Base-by-base conservation (phyloP, 2,329 filamentous ascomycete genomes). In the Fusarium subtropicale region DNA sequence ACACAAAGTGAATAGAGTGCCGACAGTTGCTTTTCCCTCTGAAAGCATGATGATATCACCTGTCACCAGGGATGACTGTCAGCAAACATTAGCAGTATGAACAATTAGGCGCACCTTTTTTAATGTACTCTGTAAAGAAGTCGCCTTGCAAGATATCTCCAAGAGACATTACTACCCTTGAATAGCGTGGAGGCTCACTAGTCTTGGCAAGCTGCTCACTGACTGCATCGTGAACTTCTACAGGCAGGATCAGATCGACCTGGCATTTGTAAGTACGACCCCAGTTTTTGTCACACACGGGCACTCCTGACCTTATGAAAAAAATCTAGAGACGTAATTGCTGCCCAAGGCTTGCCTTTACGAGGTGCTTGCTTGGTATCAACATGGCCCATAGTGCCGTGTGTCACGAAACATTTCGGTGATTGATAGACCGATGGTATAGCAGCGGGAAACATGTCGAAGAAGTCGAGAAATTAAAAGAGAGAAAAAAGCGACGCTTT, bases 71-170 rank as follows among this genome's bases (percentile, higher is more conserved):
- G 22, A 53, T 26, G 48, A 26, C 15, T 33, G 18, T 63, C 34
- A 56, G 68, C 18, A 53, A 24, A 45, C 26, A 33, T 16, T 5
- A 9, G 7, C 2, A 20, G 22, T 18, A 15, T 7, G 2, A 44
- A 5, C 1, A 39, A 5, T 8, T 30, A 8, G 2, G 22, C 76
- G 24, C 81, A 92, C 92, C 92, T 63, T 85, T 86, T 78, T 97
- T 97, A 71, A 98, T 90, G 76, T 97, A 94, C 44, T 89, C 84
- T n/a, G 87, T 91, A 74, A 97, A 94, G 74, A 97, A 97, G 0
- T 90, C 87, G 2, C 88, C 87, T 34, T 91, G 85, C 1, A 98
- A 77, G 7, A 98, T 76, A 61, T 93, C 89, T 11, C 85, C 85
- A 12, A 97, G 84, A 5, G 88, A 87, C 86, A 97, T 90, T 70